Evolutionary conservation across 352 stramenopile species (phyloP).

Genomic region (Phytophthora megakarya): DNA sequence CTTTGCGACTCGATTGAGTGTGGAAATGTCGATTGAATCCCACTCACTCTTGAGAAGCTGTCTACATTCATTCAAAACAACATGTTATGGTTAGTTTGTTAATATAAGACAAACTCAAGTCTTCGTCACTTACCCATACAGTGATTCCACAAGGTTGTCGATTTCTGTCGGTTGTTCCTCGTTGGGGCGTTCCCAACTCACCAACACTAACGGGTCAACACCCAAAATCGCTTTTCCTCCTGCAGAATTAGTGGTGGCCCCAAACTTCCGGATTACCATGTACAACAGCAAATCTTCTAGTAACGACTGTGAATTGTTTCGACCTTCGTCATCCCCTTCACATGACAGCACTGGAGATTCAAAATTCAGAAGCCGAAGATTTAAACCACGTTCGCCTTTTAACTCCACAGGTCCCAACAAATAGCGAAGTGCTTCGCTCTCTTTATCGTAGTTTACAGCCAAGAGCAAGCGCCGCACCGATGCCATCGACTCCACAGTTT

Average conservation of each 20-base stretch:
- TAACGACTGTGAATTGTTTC: conserved; percentile 28
- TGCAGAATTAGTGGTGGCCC: background rate
- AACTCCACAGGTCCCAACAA: conserved; percentile 8
- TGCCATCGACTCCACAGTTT: conserved; percentile 6
- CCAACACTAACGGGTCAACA: background rate
- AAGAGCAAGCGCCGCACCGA: conserved; percentile 23
- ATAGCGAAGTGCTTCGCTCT: conserved; percentile 18
- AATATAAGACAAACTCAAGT: background rate
- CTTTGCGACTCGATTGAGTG: conserved; percentile 24
- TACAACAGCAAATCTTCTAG: conserved; percentile 43
- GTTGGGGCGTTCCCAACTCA: conserved; percentile 10
- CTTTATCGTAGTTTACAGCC: conserved; percentile 4
- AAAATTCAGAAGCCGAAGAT: conserved; percentile 11
- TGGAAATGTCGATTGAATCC: conserved; percentile 12
- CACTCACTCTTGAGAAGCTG: conserved; percentile 32
- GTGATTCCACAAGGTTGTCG: conserved; percentile 1
- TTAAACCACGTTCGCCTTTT: background rate
- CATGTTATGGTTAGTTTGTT: background rate
- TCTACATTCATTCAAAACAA: conserved; percentile 9
- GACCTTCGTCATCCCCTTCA: conserved; percentile 2
- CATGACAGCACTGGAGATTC: conserved; percentile 17
- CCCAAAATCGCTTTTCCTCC: conserved; percentile 16
- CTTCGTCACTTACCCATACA: conserved; percentile 20
- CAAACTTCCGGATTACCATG: conserved; percentile 29
- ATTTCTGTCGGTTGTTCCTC: conserved; percentile 10